Evolutionary conservation across 148 eudicot genomes (phyloP).

Genomic region (Hydrangea macrophylla): DNA sequence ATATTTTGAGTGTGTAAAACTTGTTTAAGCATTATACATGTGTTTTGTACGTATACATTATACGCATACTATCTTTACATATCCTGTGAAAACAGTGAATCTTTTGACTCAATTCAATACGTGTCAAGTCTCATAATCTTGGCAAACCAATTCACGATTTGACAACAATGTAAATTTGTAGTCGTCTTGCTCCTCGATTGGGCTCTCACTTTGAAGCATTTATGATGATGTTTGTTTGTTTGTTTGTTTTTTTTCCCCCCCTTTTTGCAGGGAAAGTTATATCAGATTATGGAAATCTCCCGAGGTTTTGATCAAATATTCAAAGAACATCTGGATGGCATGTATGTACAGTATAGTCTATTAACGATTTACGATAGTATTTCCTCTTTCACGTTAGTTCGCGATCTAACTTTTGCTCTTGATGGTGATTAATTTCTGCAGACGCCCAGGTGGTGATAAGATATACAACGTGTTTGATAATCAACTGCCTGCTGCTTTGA

Average conservation of each 20-base stretch:
- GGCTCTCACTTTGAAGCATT: neutral
- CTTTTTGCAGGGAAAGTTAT: constrained; percentile 75
- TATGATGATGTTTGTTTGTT: too few relatives aligned
- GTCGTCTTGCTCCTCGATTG: neutral
- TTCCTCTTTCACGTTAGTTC: neutral
- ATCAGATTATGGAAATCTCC: constrained; percentile 93
- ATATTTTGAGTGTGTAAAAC: too few relatives aligned
- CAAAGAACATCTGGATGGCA: constrained; percentile 98
- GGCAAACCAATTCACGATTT: too few relatives aligned
- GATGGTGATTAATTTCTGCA: constrained; percentile 9
- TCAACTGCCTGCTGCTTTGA: constrained; percentile 35
- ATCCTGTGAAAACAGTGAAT: too few relatives aligned
- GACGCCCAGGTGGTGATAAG: constrained; percentile 32
- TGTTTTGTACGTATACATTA: too few relatives aligned
- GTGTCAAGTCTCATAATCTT: too few relatives aligned
- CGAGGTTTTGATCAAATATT: constrained; percentile 90
- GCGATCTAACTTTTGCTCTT: neutral
- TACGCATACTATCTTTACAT: too few relatives aligned
- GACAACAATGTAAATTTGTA: too few relatives aligned
- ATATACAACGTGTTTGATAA: constrained; percentile 30
- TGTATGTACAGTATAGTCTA: constrained; percentile 42
- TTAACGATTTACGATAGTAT: neutral
- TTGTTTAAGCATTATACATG: too few relatives aligned
- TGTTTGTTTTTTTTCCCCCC: constrained; percentile 5
- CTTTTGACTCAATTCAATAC: too few relatives aligned